phyloP scores from a whole-genome alignment of 768 basidiomycete species.

The Gyrodon lividus region DNA sequence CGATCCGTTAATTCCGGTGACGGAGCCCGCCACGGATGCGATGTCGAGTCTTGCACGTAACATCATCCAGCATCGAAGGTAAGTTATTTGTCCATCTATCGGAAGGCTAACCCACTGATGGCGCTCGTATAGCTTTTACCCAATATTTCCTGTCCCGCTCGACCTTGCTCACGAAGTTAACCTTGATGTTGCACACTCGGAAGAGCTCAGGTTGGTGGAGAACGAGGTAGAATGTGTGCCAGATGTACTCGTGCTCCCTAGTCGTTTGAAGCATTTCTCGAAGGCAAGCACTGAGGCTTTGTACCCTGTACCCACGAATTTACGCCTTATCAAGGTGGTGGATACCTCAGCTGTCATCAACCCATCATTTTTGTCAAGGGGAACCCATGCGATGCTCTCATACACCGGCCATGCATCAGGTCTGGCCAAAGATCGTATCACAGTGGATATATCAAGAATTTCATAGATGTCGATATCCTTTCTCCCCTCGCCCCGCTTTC shows the following conservation, averaged over 20 bases:
- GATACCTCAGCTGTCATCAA: slow-evolving; percentile 81
- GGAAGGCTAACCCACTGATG: neutral
- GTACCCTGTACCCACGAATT: neutral
- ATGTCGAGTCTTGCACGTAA: slow-evolving; percentile 82
- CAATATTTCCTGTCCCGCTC: slow-evolving; percentile 83
- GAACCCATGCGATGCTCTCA: slow-evolving; percentile 50
- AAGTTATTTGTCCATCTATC: slow-evolving; percentile 1
- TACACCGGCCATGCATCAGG: slow-evolving; percentile 29
- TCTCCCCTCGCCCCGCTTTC: neutral
- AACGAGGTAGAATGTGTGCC: slow-evolving; percentile 53
- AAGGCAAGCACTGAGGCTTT: slow-evolving; percentile 53
- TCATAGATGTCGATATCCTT: slow-evolving; percentile 18
- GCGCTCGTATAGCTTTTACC: slow-evolving; percentile 73
- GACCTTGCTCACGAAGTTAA: slow-evolving; percentile 80
- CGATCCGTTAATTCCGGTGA: slow-evolving; percentile 42
- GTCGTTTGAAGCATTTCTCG: slow-evolving; percentile 84
- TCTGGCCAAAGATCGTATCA: slow-evolving; percentile 28
- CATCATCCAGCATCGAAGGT: slow-evolving; percentile 87
- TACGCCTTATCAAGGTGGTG: slow-evolving; percentile 52
- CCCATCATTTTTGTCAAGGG: slow-evolving; percentile 73
- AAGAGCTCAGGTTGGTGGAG: slow-evolving; percentile 39
- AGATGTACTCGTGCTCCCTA: slow-evolving; percentile 85
- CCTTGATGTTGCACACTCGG: slow-evolving; percentile 81
- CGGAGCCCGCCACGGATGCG: slow-evolving; percentile 57
- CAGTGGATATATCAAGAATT: slow-evolving; percentile 24